Evolutionary conservation across 805 yeast species (phyloP), one percentile per base, ranked within the genome.

Genomic region (Tetrapisispora nanseiensis): DNA sequence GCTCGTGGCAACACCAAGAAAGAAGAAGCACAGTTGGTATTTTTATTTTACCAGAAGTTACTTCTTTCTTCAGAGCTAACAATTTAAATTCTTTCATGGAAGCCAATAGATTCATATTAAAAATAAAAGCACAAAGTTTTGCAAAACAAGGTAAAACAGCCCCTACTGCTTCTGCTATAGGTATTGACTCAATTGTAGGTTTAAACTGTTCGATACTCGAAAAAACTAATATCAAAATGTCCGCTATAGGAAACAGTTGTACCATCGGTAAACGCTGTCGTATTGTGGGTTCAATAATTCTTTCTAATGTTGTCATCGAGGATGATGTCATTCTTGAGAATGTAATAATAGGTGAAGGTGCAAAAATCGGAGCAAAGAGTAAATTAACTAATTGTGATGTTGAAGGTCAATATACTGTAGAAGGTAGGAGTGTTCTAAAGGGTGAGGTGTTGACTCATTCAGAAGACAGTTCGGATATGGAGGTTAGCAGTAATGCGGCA

Each of bases 161-260:
- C 39, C 78, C 80, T 16, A 45, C 55, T 4, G 52, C 62, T 4
- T 90, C 95, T 1, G 80, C 82, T 13, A 76, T 92, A 28, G 97
- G 97, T 43, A 80, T 80, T 9, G 98, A 90, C 61, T 84, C 95
- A 0, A 61, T 80, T 30, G 79, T 90, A 11, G 97, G 90, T 10
- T 70, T 67, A 10, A 66, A 68, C 29, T 74, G 90, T n/a, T 62
- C 59, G 1, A 60, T 92, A 41, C 92, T 86, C 16, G 97, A 86
- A 54, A 77, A 78, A 51, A 82, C 95, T 18, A 84, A 80, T 57
- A 86, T 92, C 40, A 92, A 92, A 65, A 75, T 92, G 46, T 74
- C 95, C 0, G 85, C 86, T 13, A 71, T 92, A 23, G 95, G 96
- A 6, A 62, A 69, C 10, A 71, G 75, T 51, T 85, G 95, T 64